Percentiles rank a stretch among this genome's conserved stretches.
phyloP scores from a whole-genome alignment of 306 rosid genomes.

The Vigna trinervia region DNA sequence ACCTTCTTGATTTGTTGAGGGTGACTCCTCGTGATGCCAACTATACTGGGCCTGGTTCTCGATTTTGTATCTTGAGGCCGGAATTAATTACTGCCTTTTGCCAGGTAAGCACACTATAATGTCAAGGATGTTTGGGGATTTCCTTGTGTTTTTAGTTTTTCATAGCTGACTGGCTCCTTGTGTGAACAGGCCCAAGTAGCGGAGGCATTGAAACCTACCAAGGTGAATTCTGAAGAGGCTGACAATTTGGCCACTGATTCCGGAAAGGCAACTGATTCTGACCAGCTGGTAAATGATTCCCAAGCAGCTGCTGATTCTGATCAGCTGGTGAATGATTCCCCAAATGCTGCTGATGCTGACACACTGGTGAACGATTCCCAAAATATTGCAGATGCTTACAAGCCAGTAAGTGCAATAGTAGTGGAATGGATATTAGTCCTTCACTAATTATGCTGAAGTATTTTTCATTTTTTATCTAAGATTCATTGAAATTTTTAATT shows the following conservation, averaged over 20 bases:
- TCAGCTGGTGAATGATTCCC: conserved; percentile 58
- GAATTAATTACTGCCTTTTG: conserved; percentile 86
- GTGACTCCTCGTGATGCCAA: conserved; percentile 98
- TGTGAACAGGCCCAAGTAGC: conserved; percentile 69
- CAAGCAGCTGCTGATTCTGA: conserved; percentile 50
- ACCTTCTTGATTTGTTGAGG: conserved; percentile 97
- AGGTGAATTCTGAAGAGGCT: conserved; percentile 53
- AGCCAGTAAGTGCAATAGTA: conserved; percentile 49
- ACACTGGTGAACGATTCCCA: conserved; percentile 56
- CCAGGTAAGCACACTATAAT: conserved; percentile 60
- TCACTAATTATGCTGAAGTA: not conserved
- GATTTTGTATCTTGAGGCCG: conserved; percentile 88
- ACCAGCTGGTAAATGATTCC: conserved; percentile 58
- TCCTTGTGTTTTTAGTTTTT: conserved; percentile 36
- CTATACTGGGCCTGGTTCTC: conserved; percentile 83
- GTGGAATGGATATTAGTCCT: conserved; percentile 36
- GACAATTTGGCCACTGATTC: conserved; percentile 48
- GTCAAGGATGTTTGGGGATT: conserved; percentile 17
- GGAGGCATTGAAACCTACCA: conserved; percentile 61
- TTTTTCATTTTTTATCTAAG: not conserved
- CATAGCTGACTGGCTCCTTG: conserved; percentile 26
- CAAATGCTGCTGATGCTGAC: conserved; percentile 51
- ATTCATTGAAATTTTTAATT: not conserved
- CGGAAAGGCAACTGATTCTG: conserved; percentile 50
- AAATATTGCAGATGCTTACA: conserved; percentile 48